Evolutionary conservation across 306 rosid species (phyloP).

Genomic region (Neltuma alba): DNA sequence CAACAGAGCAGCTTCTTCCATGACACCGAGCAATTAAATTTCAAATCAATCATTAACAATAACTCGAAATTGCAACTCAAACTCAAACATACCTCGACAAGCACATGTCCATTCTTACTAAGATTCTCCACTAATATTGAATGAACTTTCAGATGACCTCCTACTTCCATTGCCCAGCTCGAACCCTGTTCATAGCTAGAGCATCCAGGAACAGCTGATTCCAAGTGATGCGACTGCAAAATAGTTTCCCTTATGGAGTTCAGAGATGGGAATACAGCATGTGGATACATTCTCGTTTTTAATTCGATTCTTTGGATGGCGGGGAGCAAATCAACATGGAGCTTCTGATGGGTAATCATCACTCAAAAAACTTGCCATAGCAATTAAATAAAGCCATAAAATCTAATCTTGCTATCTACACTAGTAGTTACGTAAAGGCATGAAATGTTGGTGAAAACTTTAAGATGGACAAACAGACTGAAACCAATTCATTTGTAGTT

Average conservation of each 20-base stretch:
- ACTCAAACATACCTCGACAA: constrained; percentile 71
- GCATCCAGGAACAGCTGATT: constrained; percentile 60
- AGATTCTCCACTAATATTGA: constrained; percentile 83
- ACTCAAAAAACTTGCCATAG: constrained; percentile 6
- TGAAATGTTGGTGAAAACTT: not conserved
- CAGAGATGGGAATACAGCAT: constrained; percentile 17
- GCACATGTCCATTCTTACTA: constrained; percentile 88
- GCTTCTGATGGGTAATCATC: constrained; percentile 15
- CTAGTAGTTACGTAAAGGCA: constrained; percentile 1
- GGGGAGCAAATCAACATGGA: constrained; percentile 14
- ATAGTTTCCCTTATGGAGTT: constrained; percentile 22
- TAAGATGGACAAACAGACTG: not conserved
- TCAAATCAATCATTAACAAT: not conserved
- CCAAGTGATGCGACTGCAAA: constrained; percentile 65
- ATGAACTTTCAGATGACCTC: constrained; percentile 86
- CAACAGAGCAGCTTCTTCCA: not conserved
- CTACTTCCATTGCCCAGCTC: constrained; percentile 99
- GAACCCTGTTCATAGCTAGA: constrained; percentile 72
- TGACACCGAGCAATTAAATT: not conserved
- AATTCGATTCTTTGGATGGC: not conserved
- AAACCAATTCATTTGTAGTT: constrained; percentile 2
- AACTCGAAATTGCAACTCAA: constrained; percentile 6
- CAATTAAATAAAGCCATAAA: constrained; percentile 9
- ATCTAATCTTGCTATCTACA: not conserved
- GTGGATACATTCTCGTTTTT: not conserved